A percentile compares a stretch with the other conserved stretches of the same genome.
These are phyloP conservation scores for Hibiscus syriacus DNA, from an alignment of 345 rosid species.

Conservation along the genomic window DNA sequence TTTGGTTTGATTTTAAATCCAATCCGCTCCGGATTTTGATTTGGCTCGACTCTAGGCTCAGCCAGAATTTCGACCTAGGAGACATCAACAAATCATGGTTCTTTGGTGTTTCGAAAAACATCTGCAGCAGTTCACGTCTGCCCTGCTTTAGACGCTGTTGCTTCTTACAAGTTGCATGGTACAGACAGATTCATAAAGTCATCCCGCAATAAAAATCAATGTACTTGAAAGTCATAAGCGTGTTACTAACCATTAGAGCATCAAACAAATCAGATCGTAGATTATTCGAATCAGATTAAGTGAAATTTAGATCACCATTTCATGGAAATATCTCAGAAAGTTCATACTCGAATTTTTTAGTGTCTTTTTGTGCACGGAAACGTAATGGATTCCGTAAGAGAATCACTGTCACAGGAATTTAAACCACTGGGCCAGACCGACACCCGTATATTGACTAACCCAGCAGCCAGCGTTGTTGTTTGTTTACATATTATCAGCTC, in stretches of 20 bases:
- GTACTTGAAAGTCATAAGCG: neutral
- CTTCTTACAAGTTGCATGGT: neutral
- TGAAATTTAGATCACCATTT: too few species aligned
- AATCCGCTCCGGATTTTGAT: too few species aligned
- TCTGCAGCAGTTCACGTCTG: neutral
- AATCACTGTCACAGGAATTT: neutral
- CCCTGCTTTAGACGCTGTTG: neutral
- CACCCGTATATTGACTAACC: neutral
- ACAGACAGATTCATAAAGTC: neutral
- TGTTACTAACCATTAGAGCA: too few species aligned
- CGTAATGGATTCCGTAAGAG: slow-evolving; percentile 8
- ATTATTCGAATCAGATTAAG: too few species aligned
- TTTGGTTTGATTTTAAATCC: too few species aligned
- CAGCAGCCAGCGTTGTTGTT: neutral
- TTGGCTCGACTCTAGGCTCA: too few species aligned
- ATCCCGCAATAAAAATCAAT: neutral
- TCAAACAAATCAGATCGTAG: too few species aligned
- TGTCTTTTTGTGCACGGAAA: neutral
- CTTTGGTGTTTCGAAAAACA: too few species aligned
- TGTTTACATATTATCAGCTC: neutral
- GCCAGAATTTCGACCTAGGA: too few species aligned
- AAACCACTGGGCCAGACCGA: neutral
- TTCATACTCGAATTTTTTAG: too few species aligned
- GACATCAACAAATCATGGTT: too few species aligned
- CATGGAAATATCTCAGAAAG: too few species aligned